Percentiles rank a stretch among this genome's conserved stretches.
These are phyloP conservation scores for Beauveria sp. DNA, from an alignment of 2,329 filamentous ascomycete species.

Conservation along the genomic window DNA sequence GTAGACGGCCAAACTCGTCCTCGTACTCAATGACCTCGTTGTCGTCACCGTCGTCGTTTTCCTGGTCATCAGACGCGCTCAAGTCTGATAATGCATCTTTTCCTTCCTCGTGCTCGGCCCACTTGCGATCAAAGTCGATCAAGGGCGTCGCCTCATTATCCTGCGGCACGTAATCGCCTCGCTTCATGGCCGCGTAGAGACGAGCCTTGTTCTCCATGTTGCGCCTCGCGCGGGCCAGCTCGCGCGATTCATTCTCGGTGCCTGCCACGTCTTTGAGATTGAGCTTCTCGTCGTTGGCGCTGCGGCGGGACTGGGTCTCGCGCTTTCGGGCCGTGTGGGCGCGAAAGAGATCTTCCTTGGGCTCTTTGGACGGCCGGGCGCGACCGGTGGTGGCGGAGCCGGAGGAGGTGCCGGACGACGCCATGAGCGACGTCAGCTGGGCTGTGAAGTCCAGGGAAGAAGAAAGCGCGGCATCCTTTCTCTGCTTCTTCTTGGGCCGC, in stretches of 20 bases:
- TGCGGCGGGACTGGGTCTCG: conserved; percentile 21
- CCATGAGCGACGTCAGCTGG: conserved; percentile 75
- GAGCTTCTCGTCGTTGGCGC: conserved; percentile 45
- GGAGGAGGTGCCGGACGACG: conserved; percentile 34
- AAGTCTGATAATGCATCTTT: conserved; percentile 41
- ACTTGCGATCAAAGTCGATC: conserved; percentile 94
- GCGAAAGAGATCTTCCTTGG: conserved; percentile 40
- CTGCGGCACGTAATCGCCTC: conserved; percentile 69
- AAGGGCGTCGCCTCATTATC: conserved; percentile 60
- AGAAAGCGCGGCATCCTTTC: conserved; percentile 62
- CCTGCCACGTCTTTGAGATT: conserved; percentile 44
- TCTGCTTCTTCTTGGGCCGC: conserved; percentile 59
- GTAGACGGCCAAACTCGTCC: conserved; percentile 85
- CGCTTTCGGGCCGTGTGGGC: conserved; percentile 16
- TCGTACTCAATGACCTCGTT: conserved; percentile 73
- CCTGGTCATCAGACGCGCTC: conserved; percentile 28
- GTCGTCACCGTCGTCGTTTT: conserved; percentile 33
- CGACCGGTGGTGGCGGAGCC: conserved; percentile 30
- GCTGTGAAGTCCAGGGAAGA: conserved; percentile 80
- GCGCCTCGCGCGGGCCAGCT: conserved; percentile 63
- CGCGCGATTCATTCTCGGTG: conserved; percentile 56
- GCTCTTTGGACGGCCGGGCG: conserved; percentile 38
- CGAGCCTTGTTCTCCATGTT: conserved; percentile 88
- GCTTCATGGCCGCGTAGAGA: conserved; percentile 82
- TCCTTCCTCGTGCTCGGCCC: conserved; percentile 62